Percentiles rank a stretch among this genome's conserved stretches.
phyloP scores from a whole-genome alignment of 140 eudicot genomes.

The Erigeron philadelphicus region DNA sequence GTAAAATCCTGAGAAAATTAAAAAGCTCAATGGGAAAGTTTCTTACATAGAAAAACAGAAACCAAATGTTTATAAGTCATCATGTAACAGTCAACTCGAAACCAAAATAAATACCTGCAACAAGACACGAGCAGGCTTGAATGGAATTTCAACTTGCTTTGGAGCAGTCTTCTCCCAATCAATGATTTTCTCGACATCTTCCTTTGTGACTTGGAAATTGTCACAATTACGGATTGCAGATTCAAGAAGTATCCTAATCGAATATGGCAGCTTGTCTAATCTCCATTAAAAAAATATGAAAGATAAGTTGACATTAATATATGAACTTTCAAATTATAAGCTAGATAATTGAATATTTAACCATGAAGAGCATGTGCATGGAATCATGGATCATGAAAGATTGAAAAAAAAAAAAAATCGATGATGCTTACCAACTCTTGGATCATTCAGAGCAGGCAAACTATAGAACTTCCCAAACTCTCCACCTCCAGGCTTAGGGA shows the following conservation, averaged over 20 bases:
- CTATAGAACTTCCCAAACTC: slow-evolving; percentile 95
- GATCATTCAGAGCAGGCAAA: slow-evolving; percentile 89
- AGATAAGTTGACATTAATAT: background rate
- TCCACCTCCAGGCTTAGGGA: slow-evolving; percentile 96
- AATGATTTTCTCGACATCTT: slow-evolving; percentile 90
- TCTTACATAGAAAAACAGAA: slow-evolving; percentile 2
- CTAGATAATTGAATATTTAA: background rate
- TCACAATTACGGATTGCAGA: slow-evolving; percentile 99
- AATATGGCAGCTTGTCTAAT: slow-evolving; percentile 89
- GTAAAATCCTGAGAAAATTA: slow-evolving; percentile 71
- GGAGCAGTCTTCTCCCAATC: slow-evolving; percentile 95
- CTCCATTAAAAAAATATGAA: slow-evolving; percentile 2
- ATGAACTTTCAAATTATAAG: background rate
- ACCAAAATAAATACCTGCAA: slow-evolving; percentile 55
- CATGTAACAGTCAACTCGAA: background rate
- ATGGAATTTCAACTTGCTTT: slow-evolving; percentile 88
- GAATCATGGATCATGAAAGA: too few relatives aligned
- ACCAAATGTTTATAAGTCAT: slow-evolving; percentile 3
- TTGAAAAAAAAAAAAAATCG: slow-evolving; percentile 10
- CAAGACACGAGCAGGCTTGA: slow-evolving; percentile 97
- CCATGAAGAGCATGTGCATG: background rate
- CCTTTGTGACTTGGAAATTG: slow-evolving; percentile 87
- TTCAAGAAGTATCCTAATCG: slow-evolving; percentile 84
- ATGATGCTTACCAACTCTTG: slow-evolving; percentile 66
- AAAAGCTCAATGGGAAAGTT: slow-evolving; percentile 4